phyloP scores from a whole-genome alignment of 495 filamentous ascomycete species.

The Zalerion maritima region DNA sequence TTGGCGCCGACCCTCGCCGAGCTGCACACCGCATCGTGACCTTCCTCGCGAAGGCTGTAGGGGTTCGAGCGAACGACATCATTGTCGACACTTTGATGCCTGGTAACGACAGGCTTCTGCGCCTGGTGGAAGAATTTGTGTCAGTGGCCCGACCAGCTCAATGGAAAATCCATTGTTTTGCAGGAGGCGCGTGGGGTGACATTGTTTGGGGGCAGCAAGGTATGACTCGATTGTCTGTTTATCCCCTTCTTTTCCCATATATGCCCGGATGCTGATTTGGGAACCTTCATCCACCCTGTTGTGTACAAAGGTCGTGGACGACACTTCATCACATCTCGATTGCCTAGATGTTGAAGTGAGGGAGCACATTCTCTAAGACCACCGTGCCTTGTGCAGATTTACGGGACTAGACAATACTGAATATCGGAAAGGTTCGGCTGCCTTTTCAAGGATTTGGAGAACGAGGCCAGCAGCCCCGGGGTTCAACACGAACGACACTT shows the following conservation, averaged over 20 bases:
- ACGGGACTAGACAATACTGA: slow-evolving; percentile 16
- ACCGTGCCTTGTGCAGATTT: slow-evolving; percentile 30
- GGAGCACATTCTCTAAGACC: slow-evolving; percentile 18
- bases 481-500: slow-evolving; percentile 5
- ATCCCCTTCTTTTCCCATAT: background rate
- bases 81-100: slow-evolving; percentile 16
- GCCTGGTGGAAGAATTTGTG: slow-evolving; percentile 18
- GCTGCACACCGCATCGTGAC: slow-evolving; percentile 8
- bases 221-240: slow-evolving; percentile 7
- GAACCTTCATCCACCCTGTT: too few relatives aligned
- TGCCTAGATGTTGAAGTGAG: slow-evolving; percentile 10
- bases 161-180: slow-evolving; percentile 23
- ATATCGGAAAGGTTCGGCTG: slow-evolving; percentile 15
- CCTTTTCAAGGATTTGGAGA: slow-evolving; percentile 6
- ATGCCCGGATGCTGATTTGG: background rate
- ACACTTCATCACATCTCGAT: slow-evolving; percentile 19
- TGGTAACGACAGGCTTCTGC: slow-evolving; percentile 14
- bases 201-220: slow-evolving; percentile 11
- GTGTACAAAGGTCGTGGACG: slow-evolving; percentile 26
- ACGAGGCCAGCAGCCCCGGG: slow-evolving; percentile 2
- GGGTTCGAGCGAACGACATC: slow-evolving; percentile 12
- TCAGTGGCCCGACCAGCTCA: slow-evolving; percentile 10
- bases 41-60: slow-evolving; percentile 8
- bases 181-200: slow-evolving; percentile 16
- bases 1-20: slow-evolving; percentile 18